Evolutionary conservation across 257 asterid genomes (phyloP).

Genomic region (Striga asiatica): DNA sequence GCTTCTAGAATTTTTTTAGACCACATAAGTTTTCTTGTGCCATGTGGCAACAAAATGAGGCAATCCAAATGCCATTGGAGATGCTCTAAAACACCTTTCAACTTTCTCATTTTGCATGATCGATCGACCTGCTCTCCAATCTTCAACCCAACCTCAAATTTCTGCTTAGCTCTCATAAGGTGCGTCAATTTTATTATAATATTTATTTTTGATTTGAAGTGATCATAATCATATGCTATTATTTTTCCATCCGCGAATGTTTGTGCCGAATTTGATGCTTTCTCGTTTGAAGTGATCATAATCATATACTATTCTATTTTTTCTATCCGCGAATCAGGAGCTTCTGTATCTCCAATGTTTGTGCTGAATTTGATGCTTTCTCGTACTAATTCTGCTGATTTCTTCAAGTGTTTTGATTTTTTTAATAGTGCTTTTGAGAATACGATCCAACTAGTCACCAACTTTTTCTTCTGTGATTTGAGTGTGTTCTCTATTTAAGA

Average conservation of each 20-base stretch:
- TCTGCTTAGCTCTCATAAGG: constrained; percentile 2
- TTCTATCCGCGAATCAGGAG: background rate
- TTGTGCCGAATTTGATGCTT: too few species aligned
- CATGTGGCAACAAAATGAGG: too few species aligned
- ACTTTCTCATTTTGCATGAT: constrained; percentile 18
- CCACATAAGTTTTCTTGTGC: too few species aligned
- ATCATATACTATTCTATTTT: background rate
- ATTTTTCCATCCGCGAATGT: background rate
- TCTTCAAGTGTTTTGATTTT: background rate
- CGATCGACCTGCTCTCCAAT: constrained; percentile 2
- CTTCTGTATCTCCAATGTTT: background rate
- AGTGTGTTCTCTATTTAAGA: background rate
- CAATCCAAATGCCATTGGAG: background rate
- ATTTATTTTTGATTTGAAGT: background rate
- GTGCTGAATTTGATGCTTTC: background rate
- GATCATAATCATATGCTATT: constrained; percentile 7
- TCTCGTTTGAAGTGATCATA: background rate
- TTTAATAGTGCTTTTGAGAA: background rate
- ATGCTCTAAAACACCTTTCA: background rate
- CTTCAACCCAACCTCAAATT: too few species aligned
- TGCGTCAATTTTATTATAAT: background rate
- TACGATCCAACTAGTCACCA: background rate
- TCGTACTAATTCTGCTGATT: background rate
- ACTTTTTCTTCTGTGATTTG: background rate
- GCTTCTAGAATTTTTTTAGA: too few species aligned